Base-by-base conservation (phyloP, 2,329 filamentous ascomycete genomes). In the Hypoxylon rubiginosum region DNA sequence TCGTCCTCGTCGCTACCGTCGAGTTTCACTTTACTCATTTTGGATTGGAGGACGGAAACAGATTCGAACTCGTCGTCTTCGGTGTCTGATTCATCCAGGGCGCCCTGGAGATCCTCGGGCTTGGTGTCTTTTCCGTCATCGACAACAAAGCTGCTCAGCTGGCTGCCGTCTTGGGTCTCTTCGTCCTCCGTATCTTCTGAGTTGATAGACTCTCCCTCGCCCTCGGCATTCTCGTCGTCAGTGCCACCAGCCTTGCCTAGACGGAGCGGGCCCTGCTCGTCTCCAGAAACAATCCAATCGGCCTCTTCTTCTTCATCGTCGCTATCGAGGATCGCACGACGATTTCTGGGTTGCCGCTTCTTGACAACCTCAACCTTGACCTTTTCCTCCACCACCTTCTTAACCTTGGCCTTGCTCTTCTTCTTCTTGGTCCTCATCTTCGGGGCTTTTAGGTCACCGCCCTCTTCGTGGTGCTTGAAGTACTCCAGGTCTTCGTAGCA, bases 161-260 rank as follows among this genome's bases (percentile, higher is more conserved):
- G 85, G 71, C 84, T 88, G 49, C 80, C 82, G 19, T 85, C 82
- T 46, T 74, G 71, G 11, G 76, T 69, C 19, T 85, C 81, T 1
- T 84, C 84, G 9, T 87, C 85, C 26, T 86, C 88, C 7, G 85
- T 92, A 73, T 96, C 92, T 30, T 92, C 88, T 0, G 90, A 89
- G 39, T 86, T 86, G 53, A 97, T 84, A 77, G 88, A 93, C 61
- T 97, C 92, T 21, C 93, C 94, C 3, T 91, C 93, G 1, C 93
- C 93, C 76, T 97, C 94, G 2, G 91, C 92, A 75, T 97, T 88
- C 77, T 97, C 93, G 68, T 97, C 93, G 56, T 93, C 91, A n/a
- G 88, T 87, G 3, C 92, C 93, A n/a, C 93, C 93, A 48, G 92
- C 91, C 75, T 90, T 91, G 51, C 92, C 92, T 15, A 94, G 83